A percentile compares a stretch with the other conserved stretches of the same genome.
Evolutionary conservation across 768 basidiomycete species (phyloP).

Genomic region (Lactarius akahatsu): DNA sequence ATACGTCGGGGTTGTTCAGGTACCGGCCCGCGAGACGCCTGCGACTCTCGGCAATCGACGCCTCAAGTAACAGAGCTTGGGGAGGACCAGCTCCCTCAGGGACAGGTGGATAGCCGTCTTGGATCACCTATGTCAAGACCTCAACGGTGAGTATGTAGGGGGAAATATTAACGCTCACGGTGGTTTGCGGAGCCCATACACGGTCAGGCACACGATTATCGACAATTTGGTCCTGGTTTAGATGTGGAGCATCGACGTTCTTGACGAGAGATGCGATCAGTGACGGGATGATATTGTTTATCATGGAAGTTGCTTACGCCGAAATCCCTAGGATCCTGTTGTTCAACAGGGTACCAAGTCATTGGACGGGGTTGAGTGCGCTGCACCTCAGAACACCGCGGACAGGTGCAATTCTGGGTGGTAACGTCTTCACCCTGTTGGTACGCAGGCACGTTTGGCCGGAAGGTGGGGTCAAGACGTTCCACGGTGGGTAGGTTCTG

Average conservation of each 20-base stretch:
- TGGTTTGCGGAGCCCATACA: not conserved
- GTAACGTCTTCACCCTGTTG: not conserved
- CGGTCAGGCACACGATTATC: not conserved
- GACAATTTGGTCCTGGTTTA: not conserved
- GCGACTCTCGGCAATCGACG: not conserved
- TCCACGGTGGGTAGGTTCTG: not conserved
- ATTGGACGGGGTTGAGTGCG: not conserved
- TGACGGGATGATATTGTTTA: not conserved
- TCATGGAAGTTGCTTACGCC: not conserved
- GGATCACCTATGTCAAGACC: not conserved
- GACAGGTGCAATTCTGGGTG: not conserved
- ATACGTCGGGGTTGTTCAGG: slow-evolving; percentile 1
- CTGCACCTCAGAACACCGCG: not conserved
- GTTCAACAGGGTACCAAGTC: not conserved
- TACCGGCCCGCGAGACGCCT: slow-evolving; percentile 7
- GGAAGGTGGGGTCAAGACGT: not conserved
- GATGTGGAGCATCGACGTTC: not conserved
- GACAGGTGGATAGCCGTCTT: not conserved
- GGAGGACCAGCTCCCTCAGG: not conserved
- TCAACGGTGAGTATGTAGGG: not conserved
- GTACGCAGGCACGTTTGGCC: not conserved
- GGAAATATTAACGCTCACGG: not conserved
- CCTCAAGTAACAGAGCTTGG: not conserved
- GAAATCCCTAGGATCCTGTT: not conserved
- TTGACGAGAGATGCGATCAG: not conserved